Conservation (phyloP, 2,329 filamentous ascomycete species). For the Neophaeococcomyces mojaviensis region DNA sequence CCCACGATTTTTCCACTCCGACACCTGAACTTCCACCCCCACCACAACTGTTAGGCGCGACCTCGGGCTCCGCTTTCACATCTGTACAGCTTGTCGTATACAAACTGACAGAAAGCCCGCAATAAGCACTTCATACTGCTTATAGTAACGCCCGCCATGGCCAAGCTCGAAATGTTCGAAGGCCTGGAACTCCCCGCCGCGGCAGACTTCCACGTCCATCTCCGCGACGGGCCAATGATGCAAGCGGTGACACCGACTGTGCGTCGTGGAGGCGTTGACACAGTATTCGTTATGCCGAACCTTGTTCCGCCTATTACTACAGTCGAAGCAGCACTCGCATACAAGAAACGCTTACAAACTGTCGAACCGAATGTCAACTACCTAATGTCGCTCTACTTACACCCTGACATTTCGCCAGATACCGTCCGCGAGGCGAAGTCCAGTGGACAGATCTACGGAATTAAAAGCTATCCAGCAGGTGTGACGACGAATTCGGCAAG, state of each 20-base stretch:
- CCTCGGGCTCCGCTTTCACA: too few species aligned
- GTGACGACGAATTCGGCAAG: constrained; percentile 53
- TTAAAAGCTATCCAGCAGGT: constrained; percentile 37
- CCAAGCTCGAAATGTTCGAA: too few species aligned
- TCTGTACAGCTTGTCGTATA: too few species aligned
- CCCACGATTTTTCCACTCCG: too few species aligned
- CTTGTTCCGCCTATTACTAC: constrained; percentile 57
- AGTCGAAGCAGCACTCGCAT: constrained; percentile 57
- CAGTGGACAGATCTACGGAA: constrained; percentile 57
- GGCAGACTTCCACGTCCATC: constrained; percentile 36
- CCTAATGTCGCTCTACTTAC: constrained; percentile 66
- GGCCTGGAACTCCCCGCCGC: constrained; percentile 19
- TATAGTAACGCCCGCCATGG: too few species aligned
- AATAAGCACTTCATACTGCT: too few species aligned
- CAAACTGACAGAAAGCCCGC: too few species aligned
- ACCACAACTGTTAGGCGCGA: too few species aligned
- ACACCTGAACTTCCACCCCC: too few species aligned
- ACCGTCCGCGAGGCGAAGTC: constrained; percentile 65
- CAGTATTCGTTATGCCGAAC: constrained; percentile 57
- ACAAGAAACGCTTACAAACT: constrained; percentile 53
- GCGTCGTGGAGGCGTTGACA: constrained; percentile 55
- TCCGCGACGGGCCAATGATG: constrained; percentile 46
- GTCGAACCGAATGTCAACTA: constrained; percentile 58
- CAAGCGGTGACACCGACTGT: constrained; percentile 49
- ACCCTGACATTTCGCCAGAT: constrained; percentile 57